These are phyloP conservation scores for Leccinum obscurum DNA, from an alignment of 768 basidiomycete species.

Conservation along the genomic window DNA sequence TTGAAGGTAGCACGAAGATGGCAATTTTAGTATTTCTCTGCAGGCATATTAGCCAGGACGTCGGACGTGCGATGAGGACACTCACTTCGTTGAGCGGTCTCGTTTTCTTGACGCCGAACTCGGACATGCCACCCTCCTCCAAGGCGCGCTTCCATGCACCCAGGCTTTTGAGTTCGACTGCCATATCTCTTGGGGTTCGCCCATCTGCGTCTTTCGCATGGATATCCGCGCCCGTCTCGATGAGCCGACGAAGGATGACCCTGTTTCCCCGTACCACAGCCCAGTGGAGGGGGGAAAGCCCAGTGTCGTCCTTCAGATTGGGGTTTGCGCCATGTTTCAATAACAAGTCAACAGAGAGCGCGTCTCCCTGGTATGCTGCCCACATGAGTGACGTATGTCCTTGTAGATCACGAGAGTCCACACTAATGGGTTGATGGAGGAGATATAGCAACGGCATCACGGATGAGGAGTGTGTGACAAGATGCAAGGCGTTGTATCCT, in stretches of 20 bases:
- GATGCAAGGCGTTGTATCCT: constrained; percentile 94
- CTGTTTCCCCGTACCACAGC: constrained; percentile 95
- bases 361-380: constrained; percentile 99
- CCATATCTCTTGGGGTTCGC: constrained; percentile 93
- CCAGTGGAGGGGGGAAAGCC: constrained; percentile 93
- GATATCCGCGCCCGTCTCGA: constrained; percentile 86
- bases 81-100: constrained; percentile 72
- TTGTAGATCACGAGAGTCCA: constrained; percentile 87
- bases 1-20: constrained; percentile 74
- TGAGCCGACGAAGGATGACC: constrained; percentile 76
- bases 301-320: constrained; percentile 73
- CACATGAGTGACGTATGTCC: constrained; percentile 98
- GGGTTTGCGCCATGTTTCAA: constrained; percentile 85
- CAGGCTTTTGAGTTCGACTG: constrained; percentile 85
- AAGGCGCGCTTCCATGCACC: constrained; percentile 89
- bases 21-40: constrained; percentile 81
- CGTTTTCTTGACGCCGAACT: constrained; percentile 65
- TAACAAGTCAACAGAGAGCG: constrained; percentile 88
- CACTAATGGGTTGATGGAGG: constrained; percentile 88
- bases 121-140: constrained; percentile 82
- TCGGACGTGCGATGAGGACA: constrained; percentile 3
- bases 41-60: constrained; percentile 4
- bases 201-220: constrained; percentile 78
- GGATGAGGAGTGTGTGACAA: constrained; percentile 91
- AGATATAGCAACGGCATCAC: constrained; percentile 94